phyloP scores from a whole-genome alignment of 495 filamentous ascomycete genomes.

The Penicillium daleae region DNA sequence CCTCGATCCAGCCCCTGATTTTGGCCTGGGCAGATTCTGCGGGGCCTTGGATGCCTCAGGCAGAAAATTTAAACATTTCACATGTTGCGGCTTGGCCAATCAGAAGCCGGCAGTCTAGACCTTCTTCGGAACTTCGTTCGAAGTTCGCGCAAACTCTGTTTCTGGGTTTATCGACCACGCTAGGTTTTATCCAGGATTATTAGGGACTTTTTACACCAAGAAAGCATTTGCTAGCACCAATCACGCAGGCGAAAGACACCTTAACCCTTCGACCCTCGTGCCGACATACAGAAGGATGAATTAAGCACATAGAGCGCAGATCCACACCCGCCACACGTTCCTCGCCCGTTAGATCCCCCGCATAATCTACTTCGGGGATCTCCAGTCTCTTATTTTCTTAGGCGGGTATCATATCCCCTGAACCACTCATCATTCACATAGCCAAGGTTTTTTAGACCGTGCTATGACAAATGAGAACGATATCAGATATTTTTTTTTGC shows the following conservation, averaged over 20 bases:
- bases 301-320: background rate
- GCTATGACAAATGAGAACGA: constrained; percentile 6
- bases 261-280: background rate
- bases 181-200: background rate
- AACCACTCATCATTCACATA: background rate
- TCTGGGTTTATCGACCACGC: background rate
- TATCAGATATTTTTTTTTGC: background rate
- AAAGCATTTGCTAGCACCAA: background rate
- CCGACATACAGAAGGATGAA: background rate
- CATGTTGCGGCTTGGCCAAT: background rate
- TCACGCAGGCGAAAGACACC: background rate
- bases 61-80: background rate
- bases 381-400: background rate
- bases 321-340: background rate
- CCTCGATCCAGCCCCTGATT: too few relatives aligned
- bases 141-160: background rate
- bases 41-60: too few relatives aligned
- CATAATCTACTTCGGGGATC: background rate
- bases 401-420: background rate
- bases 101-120: background rate
- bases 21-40: too few relatives aligned
- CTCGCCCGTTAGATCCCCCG: background rate
- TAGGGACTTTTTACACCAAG: background rate
- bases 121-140: background rate
- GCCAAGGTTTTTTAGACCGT: background rate